Conservation (phyloP, 1,139 yeast genomes). For the Candida pseudoviswanathii region DNA sequence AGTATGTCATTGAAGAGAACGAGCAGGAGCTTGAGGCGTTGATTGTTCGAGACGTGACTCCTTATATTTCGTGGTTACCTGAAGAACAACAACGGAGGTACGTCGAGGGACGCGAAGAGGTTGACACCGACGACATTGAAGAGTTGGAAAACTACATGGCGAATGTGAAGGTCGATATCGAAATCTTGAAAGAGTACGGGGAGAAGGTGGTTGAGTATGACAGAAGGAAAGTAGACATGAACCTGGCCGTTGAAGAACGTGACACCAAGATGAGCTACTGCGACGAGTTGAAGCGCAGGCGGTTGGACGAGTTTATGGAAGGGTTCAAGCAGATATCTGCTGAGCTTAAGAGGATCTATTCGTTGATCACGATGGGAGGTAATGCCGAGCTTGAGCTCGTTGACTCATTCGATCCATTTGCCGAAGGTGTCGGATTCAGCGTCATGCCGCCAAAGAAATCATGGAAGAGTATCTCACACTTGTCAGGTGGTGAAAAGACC, state of each 20-base stretch:
- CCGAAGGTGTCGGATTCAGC: slow-evolving; percentile 94
- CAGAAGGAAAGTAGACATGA: slow-evolving; percentile 64
- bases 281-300: slow-evolving; percentile 70
- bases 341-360: slow-evolving; percentile 95
- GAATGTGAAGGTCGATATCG: slow-evolving; percentile 67
- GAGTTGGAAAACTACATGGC: slow-evolving; percentile 59
- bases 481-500: slow-evolving; percentile 98
- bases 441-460: slow-evolving; percentile 99
- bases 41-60: slow-evolving; percentile 54
- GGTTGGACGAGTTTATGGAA: slow-evolving; percentile 89
- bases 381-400: slow-evolving; percentile 96
- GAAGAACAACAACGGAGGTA: slow-evolving; percentile 38
- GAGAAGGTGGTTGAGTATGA: slow-evolving; percentile 64
- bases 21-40: slow-evolving; percentile 41
- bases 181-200: slow-evolving; percentile 77
- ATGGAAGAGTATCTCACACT: slow-evolving; percentile 92
- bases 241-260: slow-evolving; percentile 64
- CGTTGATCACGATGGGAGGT: slow-evolving; percentile 99
- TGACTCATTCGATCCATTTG: slow-evolving; percentile 95
- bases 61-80: slow-evolving; percentile 52
- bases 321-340: slow-evolving; percentile 87
- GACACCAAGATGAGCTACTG: slow-evolving; percentile 64
- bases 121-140: slow-evolving; percentile 54
- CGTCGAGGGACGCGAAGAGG: slow-evolving; percentile 44
- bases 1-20: slow-evolving; percentile 38